Conservation (phyloP, 2,329 filamentous ascomycete species). For the Nigrospora sphaerica region DNA sequence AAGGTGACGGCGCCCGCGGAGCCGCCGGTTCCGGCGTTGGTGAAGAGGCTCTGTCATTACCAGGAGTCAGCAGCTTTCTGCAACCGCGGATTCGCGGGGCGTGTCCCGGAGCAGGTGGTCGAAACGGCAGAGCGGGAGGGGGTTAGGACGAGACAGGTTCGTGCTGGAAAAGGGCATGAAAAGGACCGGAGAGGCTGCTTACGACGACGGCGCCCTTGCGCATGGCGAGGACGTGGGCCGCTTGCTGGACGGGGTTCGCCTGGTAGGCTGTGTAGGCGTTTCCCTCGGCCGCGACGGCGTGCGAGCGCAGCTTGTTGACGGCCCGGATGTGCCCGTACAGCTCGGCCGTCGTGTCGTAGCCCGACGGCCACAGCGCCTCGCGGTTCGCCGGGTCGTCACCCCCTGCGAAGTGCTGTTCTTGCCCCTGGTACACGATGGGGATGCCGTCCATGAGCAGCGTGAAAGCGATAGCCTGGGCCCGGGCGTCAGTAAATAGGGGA, state of each 20-base stretch:
- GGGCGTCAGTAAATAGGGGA: too few relatives aligned
- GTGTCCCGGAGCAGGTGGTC: too few relatives aligned
- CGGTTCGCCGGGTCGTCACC: conserved; percentile 34
- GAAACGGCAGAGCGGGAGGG: too few relatives aligned
- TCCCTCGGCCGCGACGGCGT: conserved; percentile 28
- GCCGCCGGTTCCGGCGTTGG: conserved; percentile 29
- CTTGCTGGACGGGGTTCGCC: conserved; percentile 29
- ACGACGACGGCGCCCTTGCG: conserved; percentile 35
- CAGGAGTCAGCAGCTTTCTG: too few relatives aligned
- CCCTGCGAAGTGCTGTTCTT: conserved; percentile 47
- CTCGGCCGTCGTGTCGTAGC: conserved; percentile 31
- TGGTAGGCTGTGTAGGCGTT: conserved; percentile 29
- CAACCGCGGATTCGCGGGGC: too few relatives aligned
- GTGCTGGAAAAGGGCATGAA: too few relatives aligned
- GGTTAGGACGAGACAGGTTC: too few relatives aligned
- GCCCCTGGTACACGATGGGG: conserved; percentile 51
- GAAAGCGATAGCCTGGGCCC: conserved; percentile 1
- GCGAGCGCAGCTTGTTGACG: conserved; percentile 43
- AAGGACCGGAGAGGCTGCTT: too few relatives aligned
- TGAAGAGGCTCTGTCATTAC: conserved; percentile 20
- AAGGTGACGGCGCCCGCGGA: conserved; percentile 23
- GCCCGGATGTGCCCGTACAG: conserved; percentile 37
- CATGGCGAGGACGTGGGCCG: conserved; percentile 34
- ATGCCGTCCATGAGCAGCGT: conserved; percentile 47
- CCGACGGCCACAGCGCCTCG: conserved; percentile 41